Conservation (phyloP, 31 red algal genomes). For the Bonnemaisonia californica region DNA sequence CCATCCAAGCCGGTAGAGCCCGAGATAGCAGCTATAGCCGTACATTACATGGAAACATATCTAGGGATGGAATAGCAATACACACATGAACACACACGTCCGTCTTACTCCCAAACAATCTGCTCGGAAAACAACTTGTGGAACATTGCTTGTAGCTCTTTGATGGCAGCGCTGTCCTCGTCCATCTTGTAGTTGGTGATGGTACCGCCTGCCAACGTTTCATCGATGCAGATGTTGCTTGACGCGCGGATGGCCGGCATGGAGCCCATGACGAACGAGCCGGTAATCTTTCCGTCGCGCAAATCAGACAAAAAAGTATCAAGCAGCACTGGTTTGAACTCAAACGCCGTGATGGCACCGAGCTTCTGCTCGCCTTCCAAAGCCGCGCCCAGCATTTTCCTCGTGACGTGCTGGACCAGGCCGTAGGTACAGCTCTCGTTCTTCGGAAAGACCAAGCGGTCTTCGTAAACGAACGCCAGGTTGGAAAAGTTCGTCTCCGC, state of each 20-base stretch:
- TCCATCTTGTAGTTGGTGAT: neutral
- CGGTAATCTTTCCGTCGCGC: neutral
- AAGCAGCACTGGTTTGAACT: neutral
- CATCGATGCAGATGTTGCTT: neutral
- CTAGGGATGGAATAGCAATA: no score
- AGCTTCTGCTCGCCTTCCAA: no score
- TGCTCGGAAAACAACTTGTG: no score
- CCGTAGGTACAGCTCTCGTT: no score
- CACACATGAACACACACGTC: no score
- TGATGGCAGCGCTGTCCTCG: neutral
- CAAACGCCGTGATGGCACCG: neutral
- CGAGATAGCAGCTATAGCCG: no score
- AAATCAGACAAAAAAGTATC: neutral
- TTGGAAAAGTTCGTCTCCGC: conserved; percentile 18
- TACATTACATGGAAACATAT: no score
- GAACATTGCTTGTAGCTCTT: no score
- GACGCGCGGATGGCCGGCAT: neutral
- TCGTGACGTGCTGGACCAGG: no score
- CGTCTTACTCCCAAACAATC: no score
- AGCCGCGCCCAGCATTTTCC: no score
- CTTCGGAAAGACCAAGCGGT: neutral
- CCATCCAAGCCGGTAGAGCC: no score
- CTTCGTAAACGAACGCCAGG: neutral
- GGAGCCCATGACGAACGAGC: conserved; percentile 1
- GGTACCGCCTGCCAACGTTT: neutral